These are phyloP conservation scores for Leucosporidium creatinivorum DNA, from an alignment of 768 basidiomycete species.

Conservation along the genomic window DNA sequence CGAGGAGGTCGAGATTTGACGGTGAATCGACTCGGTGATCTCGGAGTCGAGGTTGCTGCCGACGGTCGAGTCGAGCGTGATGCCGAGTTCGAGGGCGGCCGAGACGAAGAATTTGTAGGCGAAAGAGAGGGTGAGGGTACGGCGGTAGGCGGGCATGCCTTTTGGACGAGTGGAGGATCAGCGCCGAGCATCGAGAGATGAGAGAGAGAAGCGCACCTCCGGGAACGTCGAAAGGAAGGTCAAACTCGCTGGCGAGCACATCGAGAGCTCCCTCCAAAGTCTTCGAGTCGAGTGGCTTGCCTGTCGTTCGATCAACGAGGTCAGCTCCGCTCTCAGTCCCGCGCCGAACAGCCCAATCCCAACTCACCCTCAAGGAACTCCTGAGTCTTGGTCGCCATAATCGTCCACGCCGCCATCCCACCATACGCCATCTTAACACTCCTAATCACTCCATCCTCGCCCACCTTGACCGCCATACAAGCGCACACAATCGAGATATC, in stretches of 20 bases:
- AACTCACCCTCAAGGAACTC: slow-evolving; percentile 23
- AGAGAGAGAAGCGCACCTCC: slow-evolving; percentile 11
- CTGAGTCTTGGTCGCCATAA: slow-evolving; percentile 27
- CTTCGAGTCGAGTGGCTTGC: slow-evolving; percentile 18
- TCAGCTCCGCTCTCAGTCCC: no score
- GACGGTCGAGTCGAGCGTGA: slow-evolving; percentile 10
- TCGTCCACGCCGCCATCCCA: slow-evolving; percentile 37
- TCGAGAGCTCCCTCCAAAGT: slow-evolving; percentile 34
- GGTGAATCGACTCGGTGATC: slow-evolving; percentile 29
- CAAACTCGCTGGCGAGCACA: slow-evolving; percentile 29
- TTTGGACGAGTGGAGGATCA: no score
- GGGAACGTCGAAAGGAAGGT: slow-evolving; percentile 33
- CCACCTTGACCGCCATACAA: slow-evolving; percentile 22
- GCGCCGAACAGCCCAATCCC: no score
- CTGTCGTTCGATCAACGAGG: slow-evolving; percentile 2
- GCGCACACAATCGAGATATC: slow-evolving; percentile 37
- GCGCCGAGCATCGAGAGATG: no score
- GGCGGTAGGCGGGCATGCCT: slow-evolving; percentile 35
- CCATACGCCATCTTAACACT: slow-evolving; percentile 32
- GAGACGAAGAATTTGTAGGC: slow-evolving; percentile 35
- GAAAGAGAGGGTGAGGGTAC: slow-evolving; percentile 36
- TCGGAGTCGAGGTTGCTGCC: slow-evolving; percentile 8
- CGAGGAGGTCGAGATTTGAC: slow-evolving; percentile 15
- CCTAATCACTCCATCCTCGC: slow-evolving; percentile 6
- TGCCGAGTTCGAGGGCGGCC: slow-evolving; percentile 13